Evolutionary conservation across 2,329 filamentous ascomycete species (phyloP).

Genomic region (Raffaelea ambrosiae): DNA sequence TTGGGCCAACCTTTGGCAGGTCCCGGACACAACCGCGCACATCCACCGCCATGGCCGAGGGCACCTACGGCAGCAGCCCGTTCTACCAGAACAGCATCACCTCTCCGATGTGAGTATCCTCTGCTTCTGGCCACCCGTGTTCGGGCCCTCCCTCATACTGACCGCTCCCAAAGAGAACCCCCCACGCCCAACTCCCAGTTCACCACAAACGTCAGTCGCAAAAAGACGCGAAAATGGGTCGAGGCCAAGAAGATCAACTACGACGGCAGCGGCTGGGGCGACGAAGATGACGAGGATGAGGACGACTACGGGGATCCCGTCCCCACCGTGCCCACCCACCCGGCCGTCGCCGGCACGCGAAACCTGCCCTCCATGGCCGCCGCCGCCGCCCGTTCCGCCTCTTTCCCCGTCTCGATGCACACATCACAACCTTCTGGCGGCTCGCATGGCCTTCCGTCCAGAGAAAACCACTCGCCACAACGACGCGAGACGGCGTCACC

Average conservation of each 20-base stretch:
- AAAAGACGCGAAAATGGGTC: slow-evolving; percentile 92
- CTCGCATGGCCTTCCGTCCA: slow-evolving; percentile 1
- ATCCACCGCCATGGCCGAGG: slow-evolving; percentile 15
- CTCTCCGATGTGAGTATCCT: slow-evolving; percentile 16
- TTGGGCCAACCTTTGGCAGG: too few relatives aligned
- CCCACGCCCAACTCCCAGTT: slow-evolving; percentile 35
- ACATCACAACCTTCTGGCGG: not conserved
- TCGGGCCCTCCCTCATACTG: too few relatives aligned
- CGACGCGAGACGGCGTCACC: too few relatives aligned
- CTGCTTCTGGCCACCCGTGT: too few relatives aligned
- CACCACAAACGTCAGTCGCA: slow-evolving; percentile 77
- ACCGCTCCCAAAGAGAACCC: too few relatives aligned
- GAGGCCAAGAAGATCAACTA: slow-evolving; percentile 81
- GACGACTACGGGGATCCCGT: slow-evolving; percentile 40
- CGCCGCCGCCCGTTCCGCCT: slow-evolving; percentile 4
- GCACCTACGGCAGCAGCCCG: slow-evolving; percentile 21
- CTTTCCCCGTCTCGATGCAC: slow-evolving; percentile 3
- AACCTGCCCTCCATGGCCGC: slow-evolving; percentile 5
- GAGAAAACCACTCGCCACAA: not conserved
- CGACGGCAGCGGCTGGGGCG: slow-evolving; percentile 90
- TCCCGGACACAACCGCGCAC: too few relatives aligned
- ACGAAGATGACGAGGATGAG: slow-evolving; percentile 55
- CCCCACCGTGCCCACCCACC: slow-evolving; percentile 12
- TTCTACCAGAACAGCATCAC: slow-evolving; percentile 15
- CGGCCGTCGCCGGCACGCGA: not conserved